Percentiles rank a stretch among this genome's conserved stretches.
These are phyloP conservation scores for Rubroshorea leprosula DNA, from an alignment of 345 rosid species.

Conservation along the genomic window DNA sequence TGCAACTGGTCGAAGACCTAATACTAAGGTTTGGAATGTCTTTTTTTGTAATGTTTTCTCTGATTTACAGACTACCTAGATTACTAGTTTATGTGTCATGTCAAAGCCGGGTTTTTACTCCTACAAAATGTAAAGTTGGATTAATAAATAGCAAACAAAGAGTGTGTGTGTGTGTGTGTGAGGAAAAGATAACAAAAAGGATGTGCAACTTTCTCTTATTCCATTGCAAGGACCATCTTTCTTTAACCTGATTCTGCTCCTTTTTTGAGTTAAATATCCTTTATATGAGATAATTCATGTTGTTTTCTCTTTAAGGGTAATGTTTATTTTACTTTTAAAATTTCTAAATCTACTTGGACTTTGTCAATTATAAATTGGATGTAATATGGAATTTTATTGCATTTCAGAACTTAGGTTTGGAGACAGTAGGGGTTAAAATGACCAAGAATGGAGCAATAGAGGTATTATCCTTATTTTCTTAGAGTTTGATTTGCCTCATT, in stretches of 20 bases:
- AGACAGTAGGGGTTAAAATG: slow-evolving; percentile 66
- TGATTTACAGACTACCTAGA: neutral
- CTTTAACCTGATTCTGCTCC: neutral
- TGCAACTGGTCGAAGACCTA: slow-evolving; percentile 94
- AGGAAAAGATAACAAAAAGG: neutral
- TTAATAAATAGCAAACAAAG: no score
- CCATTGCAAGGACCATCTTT: neutral
- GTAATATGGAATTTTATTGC: slow-evolving; percentile 18
- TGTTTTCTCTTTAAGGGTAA: neutral
- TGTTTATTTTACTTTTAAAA: neutral
- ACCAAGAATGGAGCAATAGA: slow-evolving; percentile 80
- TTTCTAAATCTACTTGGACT: no score
- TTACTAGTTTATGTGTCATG: neutral
- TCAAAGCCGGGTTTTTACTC: no score
- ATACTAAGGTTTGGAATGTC: slow-evolving; percentile 59
- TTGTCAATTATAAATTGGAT: slow-evolving; percentile 10
- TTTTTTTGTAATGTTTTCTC: slow-evolving; percentile 6
- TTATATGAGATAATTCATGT: neutral
- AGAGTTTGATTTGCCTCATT: slow-evolving; percentile 7
- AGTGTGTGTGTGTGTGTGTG: no score
- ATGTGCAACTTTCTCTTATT: neutral
- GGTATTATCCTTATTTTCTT: slow-evolving; percentile 32
- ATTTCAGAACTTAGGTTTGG: slow-evolving; percentile 88
- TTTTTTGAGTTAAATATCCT: neutral
- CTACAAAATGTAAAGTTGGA: neutral